Evolutionary conservation across 225 moss, liverwort and hornwort species (phyloP), one percentile per base, ranked within the genome.

Genomic region (Pleurozium schreberi): DNA sequence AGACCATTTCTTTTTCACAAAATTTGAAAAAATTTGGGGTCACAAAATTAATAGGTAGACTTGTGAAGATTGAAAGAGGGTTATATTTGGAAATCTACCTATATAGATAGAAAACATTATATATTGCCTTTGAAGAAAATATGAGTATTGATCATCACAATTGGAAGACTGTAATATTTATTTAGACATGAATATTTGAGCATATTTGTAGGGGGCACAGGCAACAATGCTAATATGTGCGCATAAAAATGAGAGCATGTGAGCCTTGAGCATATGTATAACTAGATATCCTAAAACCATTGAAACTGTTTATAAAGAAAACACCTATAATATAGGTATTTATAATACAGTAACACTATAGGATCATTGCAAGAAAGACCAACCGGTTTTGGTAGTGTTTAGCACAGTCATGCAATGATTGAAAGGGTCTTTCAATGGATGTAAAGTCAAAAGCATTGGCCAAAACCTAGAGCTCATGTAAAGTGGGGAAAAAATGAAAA

Each of bases 21-120:
- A 21, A n/a, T 22, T n/a, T 67, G 21, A 67, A 6, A 12, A 22
- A 63, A n/a, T 4, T n/a, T 68, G 6, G 11, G 18, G 21, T n/a
- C 12, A n/a, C 21, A 38, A 67, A 67, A 63, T 21, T 68, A 8
- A 4, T 0, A 40, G 0, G 14, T 0, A 40, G 0, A 8, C 23
- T 40, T 14, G 14, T 40, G 7, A 68, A n/a, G 12, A 68, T 22
- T n/a, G 25, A 25, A 69, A 40, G 69, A 68, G 2, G 23, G 40
- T 69, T 69, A 4, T 23, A 25, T 69, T 40, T 14, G 25, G 25
- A 0, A 69, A 40, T 68, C 68, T n/a, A n/a, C n/a, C n/a, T n/a
- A n/a, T n/a, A n/a, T n/a, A n/a, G n/a, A n/a, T n/a, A n/a, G n/a
- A n/a, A n/a, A 36, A 20, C 20, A 67, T 10, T 67, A 38, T n/a